Conservation (phyloP, 139 green algal species). For the Desmodesmus armatus region DNA sequence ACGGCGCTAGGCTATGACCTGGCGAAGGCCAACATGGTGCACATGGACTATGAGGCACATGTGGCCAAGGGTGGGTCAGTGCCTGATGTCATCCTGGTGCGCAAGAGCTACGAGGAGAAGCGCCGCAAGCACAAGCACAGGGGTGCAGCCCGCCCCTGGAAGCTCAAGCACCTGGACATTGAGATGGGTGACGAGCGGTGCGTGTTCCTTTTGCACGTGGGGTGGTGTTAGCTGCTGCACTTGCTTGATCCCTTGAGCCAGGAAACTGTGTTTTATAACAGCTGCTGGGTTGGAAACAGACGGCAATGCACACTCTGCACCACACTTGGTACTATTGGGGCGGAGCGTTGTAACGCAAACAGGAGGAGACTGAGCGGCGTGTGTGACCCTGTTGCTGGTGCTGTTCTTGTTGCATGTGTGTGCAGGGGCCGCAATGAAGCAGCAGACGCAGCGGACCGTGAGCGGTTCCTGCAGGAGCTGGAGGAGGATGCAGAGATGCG, state of each 20-base stretch:
- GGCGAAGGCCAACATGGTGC: conserved; percentile 78
- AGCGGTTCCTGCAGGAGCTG: conserved; percentile 86
- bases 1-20: conserved; percentile 92
- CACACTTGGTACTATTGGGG: no score
- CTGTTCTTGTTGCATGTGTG: background rate
- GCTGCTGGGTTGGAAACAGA: no score
- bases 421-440: conserved; percentile 54
- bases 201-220: background rate
- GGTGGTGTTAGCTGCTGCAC: background rate
- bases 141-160: conserved; percentile 69
- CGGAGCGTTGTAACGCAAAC: background rate
- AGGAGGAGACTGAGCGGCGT: background rate
- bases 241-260: no score
- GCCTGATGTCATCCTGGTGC: conserved; percentile 93
- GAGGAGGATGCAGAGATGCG: conserved; percentile 70
- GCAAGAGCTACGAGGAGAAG: conserved; percentile 94
- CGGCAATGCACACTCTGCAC: no score
- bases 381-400: conserved; percentile 6
- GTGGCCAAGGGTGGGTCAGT: conserved; percentile 71
- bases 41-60: conserved; percentile 82
- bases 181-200: conserved; percentile 68
- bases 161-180: conserved; percentile 83
- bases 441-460: conserved; percentile 71
- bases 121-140: conserved; percentile 63
- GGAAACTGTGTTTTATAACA: no score